These are phyloP conservation scores for Styphnolobium japonicum DNA, from an alignment of 306 rosid species.

Conservation along the genomic window DNA sequence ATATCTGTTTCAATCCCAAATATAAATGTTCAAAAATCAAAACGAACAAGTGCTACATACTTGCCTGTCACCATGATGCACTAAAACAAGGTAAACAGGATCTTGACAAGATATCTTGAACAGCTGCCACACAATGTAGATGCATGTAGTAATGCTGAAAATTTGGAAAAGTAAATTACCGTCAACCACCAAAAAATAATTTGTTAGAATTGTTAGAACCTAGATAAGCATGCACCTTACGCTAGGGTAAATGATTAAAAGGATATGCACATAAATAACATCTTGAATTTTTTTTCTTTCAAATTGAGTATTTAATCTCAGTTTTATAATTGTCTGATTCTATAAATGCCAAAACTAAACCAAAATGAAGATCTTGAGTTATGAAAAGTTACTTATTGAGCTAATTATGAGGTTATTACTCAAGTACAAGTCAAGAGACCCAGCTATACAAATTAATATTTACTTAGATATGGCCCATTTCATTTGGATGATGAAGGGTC, in stretches of 20 bases:
- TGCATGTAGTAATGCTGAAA: constrained; percentile 61
- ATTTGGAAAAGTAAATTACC: neutral
- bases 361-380: no score
- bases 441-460: no score
- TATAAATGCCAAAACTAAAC: neutral
- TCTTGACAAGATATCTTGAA: constrained; percentile 62
- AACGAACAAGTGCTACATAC: constrained; percentile 23
- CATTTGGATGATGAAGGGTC: no score
- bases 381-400: no score
- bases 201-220: neutral
- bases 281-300: neutral
- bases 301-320: neutral
- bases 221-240: neutral
- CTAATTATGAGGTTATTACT: no score
- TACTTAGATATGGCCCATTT: no score
- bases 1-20: neutral
- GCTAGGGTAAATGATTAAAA: neutral
- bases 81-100: constrained; percentile 58
- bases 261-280: neutral
- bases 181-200: constrained; percentile 8
- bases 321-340: neutral
- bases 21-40: neutral
- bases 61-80: constrained; percentile 61
- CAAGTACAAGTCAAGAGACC: no score
- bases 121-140: constrained; percentile 63